Conservation (phyloP, 2,329 filamentous ascomycete genomes). For the Sclerotinia minor region DNA sequence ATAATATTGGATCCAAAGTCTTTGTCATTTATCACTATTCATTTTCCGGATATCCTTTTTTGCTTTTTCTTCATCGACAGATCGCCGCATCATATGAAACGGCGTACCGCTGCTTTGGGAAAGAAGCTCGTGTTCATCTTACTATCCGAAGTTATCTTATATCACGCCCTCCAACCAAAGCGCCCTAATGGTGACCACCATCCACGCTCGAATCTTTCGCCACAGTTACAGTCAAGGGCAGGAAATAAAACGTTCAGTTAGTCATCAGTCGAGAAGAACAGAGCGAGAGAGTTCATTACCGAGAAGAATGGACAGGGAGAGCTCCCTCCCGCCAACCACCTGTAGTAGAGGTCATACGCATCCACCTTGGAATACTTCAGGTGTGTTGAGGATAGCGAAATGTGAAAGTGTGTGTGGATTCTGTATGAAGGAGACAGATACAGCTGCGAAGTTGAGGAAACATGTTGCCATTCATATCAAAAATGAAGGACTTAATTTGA, state of each 20-base stretch:
- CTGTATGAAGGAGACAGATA: slow-evolving; percentile 40
- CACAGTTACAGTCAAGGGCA: slow-evolving; percentile 15
- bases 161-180: neutral
- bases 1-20: neutral
- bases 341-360: slow-evolving; percentile 39
- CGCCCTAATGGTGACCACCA: slow-evolving; percentile 19
- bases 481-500: slow-evolving; percentile 37
- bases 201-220: slow-evolving; percentile 18
- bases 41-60: neutral
- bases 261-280: slow-evolving; percentile 10
- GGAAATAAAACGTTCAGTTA: slow-evolving; percentile 4
- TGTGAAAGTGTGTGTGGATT: slow-evolving; percentile 40
- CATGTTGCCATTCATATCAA: slow-evolving; percentile 41
- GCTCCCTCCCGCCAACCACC: slow-evolving; percentile 31
- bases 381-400: slow-evolving; percentile 37
- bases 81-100: neutral
- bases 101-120: no score
- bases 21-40: neutral
- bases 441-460: slow-evolving; percentile 40
- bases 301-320: slow-evolving; percentile 25
- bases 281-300: slow-evolving; percentile 11
- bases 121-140: neutral
- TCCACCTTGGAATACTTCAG: slow-evolving; percentile 38
- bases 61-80: neutral
- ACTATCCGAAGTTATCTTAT: neutral